Conservation (phyloP, 2,329 filamentous ascomycete species). For the Calonectria pteridis region DNA sequence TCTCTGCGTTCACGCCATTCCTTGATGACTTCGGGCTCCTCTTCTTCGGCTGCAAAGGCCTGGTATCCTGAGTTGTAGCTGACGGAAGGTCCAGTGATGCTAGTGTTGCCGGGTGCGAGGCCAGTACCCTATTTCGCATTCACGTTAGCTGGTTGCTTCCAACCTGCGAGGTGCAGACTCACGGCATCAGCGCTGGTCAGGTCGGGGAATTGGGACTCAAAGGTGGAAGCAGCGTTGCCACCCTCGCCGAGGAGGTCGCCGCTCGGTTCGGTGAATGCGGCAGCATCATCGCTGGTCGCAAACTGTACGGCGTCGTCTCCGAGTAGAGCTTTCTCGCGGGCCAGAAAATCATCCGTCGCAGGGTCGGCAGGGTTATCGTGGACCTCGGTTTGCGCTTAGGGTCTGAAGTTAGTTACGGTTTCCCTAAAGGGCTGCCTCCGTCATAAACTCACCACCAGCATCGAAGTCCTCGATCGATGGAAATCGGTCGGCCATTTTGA, state of each 20-base stretch:
- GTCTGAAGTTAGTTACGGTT: conserved; percentile 35
- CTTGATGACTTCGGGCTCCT: conserved; percentile 89
- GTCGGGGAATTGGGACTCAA: conserved; percentile 92
- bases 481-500: conserved; percentile 80
- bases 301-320: conserved; percentile 96
- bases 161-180: conserved; percentile 31
- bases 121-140: conserved; percentile 43
- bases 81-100: conserved; percentile 79
- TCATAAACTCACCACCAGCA: conserved; percentile 65
- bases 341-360: conserved; percentile 86
- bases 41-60: conserved; percentile 73
- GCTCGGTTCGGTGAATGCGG: conserved; percentile 72
- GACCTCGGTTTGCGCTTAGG: conserved; percentile 75
- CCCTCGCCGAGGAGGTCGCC: conserved; percentile 81
- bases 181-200: conserved; percentile 63
- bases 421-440: conserved; percentile 19
- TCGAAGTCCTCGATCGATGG: conserved; percentile 85
- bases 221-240: conserved; percentile 66
- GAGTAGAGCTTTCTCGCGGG: conserved; percentile 88
- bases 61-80: conserved; percentile 73
- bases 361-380: conserved; percentile 68
- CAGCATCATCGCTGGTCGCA: conserved; percentile 78
- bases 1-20: conserved; percentile 95
- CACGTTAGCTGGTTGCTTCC: conserved; percentile 23
- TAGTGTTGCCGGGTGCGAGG: conserved; percentile 42